Percentiles rank a stretch among this genome's conserved stretches.
These are phyloP conservation scores for Dictyostelium citrinum DNA, from an alignment of 78 protist genomes.

Conservation along the genomic window DNA sequence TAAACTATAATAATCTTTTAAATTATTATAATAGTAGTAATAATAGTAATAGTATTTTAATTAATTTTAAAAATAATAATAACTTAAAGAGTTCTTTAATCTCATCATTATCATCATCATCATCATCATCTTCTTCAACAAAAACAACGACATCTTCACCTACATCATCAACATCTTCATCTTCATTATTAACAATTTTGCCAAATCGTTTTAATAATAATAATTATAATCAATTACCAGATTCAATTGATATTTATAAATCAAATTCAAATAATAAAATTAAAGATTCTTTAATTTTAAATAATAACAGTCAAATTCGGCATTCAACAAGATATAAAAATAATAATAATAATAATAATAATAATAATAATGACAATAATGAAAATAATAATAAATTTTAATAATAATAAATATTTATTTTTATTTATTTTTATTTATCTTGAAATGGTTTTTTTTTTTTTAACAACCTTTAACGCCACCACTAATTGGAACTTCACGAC, in stretches of 20 bases:
- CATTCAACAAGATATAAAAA: not conserved
- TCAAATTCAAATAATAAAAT: not conserved
- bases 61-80: not conserved
- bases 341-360: not conserved
- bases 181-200: not conserved
- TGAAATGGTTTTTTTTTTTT: not conserved
- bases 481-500: not conserved
- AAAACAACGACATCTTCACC: not conserved
- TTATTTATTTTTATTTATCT: not conserved
- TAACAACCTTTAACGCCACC: not conserved
- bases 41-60: not conserved
- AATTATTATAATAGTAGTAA: not conserved
- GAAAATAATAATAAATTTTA: not conserved
- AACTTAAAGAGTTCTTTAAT: not conserved
- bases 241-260: slow-evolving; percentile 1
- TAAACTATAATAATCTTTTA: not conserved
- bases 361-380: not conserved
- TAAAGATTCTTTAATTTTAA: not conserved
- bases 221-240: not conserved
- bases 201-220: not conserved
- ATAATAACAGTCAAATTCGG: not conserved
- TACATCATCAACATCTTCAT: not conserved
- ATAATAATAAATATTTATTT: not conserved
- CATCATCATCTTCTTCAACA: no score
- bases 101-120: no score